Percentiles rank a stretch among this genome's conserved stretches.
phyloP scores from a whole-genome alignment of 2,329 filamentous ascomycete genomes.

The Venturia effusa region DNA sequence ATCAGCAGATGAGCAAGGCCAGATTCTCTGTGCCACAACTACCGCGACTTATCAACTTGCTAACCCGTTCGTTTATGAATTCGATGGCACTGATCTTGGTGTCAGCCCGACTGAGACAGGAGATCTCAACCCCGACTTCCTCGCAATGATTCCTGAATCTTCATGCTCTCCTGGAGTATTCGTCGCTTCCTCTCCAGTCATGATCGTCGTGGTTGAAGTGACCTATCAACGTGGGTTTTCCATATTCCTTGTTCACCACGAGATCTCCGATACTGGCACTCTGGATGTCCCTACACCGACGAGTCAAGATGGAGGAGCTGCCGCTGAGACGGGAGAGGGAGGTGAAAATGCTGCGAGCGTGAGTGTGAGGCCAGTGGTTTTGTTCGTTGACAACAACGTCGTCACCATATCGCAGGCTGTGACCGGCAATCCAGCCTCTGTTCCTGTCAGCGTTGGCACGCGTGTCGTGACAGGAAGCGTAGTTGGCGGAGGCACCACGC shows the following conservation, averaged over 20 bases:
- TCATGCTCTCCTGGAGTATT: conserved; percentile 8
- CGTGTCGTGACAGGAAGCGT: conserved; percentile 4
- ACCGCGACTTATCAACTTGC: conserved; percentile 9
- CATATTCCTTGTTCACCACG: conserved; percentile 9
- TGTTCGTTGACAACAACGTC: background rate
- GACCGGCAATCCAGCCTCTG: conserved; percentile 6
- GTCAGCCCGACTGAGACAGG: background rate
- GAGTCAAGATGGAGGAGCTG: background rate
- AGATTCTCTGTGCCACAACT: background rate
- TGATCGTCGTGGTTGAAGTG: conserved; percentile 11
- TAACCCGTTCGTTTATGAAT: background rate
- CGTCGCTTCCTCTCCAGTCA: conserved; percentile 2
- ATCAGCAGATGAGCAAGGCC: background rate
- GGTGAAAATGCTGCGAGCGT: background rate
- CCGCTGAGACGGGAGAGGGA: background rate
- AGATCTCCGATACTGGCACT: conserved; percentile 8
- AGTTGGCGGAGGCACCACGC: conserved; percentile 4
- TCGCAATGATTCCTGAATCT: background rate
- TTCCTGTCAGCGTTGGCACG: conserved; percentile 2
- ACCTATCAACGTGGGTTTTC: conserved; percentile 10
- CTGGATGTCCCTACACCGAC: conserved; percentile 8
- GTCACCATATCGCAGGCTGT: conserved; percentile 1
- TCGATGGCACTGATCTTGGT: conserved; percentile 1
- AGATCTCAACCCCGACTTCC: conserved; percentile 2
- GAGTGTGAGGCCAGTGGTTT: conserved; percentile 5